Conservation (phyloP, 1,284 basidiomycete genomes). For the Tilletia horrida region DNA sequence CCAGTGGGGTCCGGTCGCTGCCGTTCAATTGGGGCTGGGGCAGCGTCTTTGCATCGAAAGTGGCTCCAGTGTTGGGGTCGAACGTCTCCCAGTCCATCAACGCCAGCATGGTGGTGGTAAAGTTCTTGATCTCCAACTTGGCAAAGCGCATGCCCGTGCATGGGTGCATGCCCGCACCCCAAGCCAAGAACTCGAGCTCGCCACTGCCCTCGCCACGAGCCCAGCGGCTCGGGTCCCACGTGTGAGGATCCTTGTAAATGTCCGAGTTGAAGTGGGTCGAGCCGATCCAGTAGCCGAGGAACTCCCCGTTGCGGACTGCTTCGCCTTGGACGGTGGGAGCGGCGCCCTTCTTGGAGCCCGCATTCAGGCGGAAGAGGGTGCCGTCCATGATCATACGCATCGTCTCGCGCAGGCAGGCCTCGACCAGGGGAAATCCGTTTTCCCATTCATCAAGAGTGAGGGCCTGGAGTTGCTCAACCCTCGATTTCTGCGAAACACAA, state of each 20-base stretch:
- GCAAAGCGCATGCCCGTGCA: conserved; percentile 20
- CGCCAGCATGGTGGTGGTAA: conserved; percentile 27
- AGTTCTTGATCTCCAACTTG: conserved; percentile 28
- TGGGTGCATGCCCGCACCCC: conserved; percentile 35
- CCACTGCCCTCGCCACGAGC: conserved; percentile 29
- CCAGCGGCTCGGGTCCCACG: conserved; percentile 35
- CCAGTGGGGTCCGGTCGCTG: not conserved
- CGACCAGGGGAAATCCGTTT: conserved; percentile 25
- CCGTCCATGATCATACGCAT: conserved; percentile 31
- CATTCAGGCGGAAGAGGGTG: conserved; percentile 33
- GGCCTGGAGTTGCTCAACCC: conserved; percentile 7
- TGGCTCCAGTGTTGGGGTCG: conserved; percentile 1
- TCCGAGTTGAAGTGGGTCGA: conserved; percentile 29
- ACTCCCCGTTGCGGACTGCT: conserved; percentile 26
- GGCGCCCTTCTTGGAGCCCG: conserved; percentile 21
- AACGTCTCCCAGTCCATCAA: conserved; percentile 24
- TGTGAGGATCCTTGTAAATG: conserved; percentile 32
- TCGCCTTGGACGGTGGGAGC: conserved; percentile 23
- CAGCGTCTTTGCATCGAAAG: not conserved
- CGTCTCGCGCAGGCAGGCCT: conserved; percentile 32
- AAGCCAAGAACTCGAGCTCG: conserved; percentile 34
- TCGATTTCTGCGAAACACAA: conserved; percentile 6
- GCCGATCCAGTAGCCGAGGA: conserved; percentile 32
- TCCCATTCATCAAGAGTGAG: conserved; percentile 30
- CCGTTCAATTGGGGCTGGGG: not conserved